Conservation (phyloP, 2,329 filamentous ascomycete genomes). For the Neopestalotiopsis sp. region DNA sequence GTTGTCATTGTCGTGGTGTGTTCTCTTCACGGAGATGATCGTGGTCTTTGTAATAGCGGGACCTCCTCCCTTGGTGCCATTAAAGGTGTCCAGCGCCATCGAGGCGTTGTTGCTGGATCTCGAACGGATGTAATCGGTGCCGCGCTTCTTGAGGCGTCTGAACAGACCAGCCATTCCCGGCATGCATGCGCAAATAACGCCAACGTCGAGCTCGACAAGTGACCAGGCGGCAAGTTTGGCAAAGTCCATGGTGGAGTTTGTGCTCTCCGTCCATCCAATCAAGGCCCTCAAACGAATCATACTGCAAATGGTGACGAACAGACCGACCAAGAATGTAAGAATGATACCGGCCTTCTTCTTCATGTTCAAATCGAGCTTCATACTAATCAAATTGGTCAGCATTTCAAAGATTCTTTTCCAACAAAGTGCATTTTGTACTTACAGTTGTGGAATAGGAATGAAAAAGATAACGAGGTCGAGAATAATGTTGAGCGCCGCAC, state of each 20-base stretch:
- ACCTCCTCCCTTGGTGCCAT: background rate
- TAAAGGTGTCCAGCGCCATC: background rate
- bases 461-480: conserved; percentile 22
- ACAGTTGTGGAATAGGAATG: conserved; percentile 22
- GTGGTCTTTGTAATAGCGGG: conserved; percentile 21
- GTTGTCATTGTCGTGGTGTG: background rate
- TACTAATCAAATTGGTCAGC: conserved; percentile 12
- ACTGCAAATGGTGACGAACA: conserved; percentile 25
- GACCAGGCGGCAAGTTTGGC: conserved; percentile 20
- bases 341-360: conserved; percentile 24
- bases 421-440: background rate
- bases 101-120: conserved; percentile 19
- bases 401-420: background rate
- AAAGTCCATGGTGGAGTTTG: conserved; percentile 18
- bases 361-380: conserved; percentile 17
- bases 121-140: conserved; percentile 24
- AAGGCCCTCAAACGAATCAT: conserved; percentile 19
- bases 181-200: conserved; percentile 22
- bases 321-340: conserved; percentile 32
- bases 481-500: conserved; percentile 18
- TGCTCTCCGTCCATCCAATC: conserved; percentile 17
- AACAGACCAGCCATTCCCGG: conserved; percentile 21
- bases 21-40: conserved; percentile 19
- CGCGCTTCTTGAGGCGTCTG: conserved; percentile 22
- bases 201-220: conserved; percentile 20